Evolutionary conservation across 495 filamentous ascomycete species (phyloP), one percentile per base, ranked within the genome.

Genomic region (Pyronema omphalodes): DNA sequence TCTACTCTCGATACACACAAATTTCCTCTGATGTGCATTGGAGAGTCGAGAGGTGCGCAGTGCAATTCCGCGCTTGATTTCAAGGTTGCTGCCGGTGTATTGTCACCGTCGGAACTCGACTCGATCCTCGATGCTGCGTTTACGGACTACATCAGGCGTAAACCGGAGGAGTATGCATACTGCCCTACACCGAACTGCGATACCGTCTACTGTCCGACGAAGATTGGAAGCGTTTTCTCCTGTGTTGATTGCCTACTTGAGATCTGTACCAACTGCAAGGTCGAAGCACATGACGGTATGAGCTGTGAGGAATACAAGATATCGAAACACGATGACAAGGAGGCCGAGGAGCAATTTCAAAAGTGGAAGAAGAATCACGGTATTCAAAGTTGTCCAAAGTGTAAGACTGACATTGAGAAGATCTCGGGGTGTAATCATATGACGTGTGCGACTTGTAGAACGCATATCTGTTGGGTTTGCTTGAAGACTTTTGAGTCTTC

Each of bases 381-480:
- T 12, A 58, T 64, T 6, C 63, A 67, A n/a, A 17, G 52, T 11
- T 71, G 69, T 51, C 61, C 62, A 0, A 48, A 34, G 3, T 71
- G 68, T 51, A 49, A 51, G 8, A 57, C 57, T 5, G 9, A 57
- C 11, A 69, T 70, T 18, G 58, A 68, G 54, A 71, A 70, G 46
- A 35, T 45, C 0, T 47, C 53, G 11, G 69, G 70, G 0, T 71
- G 69, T 37, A 63, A 68, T 51, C 69, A 71, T 56, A 63, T 71
- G 37, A 41, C 18, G 1, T 71, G 70, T 37, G 15, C 6, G 44
- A 47, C 18, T 8, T 71, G 69, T 39, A 35, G 55, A 7, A 53
- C 56, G 9, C 68, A 71, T 53, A 64, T 71, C 12, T 71, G 69
- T 37, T 71, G 69, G 69, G 40, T 60, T 14, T 71, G 69, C 48